Evolutionary conservation across 2,329 filamentous ascomycete species (phyloP).

Genomic region (Fusarium sp.): DNA sequence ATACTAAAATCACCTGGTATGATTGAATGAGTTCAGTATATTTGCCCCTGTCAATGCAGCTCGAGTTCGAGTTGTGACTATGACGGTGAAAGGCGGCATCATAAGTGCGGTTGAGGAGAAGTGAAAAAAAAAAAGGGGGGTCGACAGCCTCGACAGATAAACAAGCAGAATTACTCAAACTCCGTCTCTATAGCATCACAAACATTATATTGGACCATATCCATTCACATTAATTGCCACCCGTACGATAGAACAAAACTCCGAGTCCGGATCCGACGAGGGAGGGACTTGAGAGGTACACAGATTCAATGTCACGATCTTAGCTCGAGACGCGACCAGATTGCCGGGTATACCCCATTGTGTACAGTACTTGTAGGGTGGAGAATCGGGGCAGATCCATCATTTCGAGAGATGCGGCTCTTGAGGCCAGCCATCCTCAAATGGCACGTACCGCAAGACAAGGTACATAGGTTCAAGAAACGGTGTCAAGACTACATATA

Average conservation of each 20-base stretch:
- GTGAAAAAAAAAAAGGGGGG: background rate
- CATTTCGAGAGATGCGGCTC: constrained; percentile 40
- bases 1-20: fast-evolving
- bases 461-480: constrained; percentile 9
- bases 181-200: background rate
- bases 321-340: constrained; percentile 42
- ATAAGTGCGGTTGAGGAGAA: background rate
- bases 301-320: constrained; percentile 43
- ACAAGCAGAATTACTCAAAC: background rate
- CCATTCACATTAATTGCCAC: background rate
- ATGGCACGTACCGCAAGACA: constrained; percentile 25
- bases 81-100: too few relatives aligned
- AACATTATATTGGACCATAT: background rate
- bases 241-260: constrained; percentile 13
- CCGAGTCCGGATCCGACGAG: constrained; percentile 30
- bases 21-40: fast-evolving
- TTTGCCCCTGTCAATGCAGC: background rate
- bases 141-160: background rate
- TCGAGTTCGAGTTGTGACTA: background rate
- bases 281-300: constrained; percentile 44
- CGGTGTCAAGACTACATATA: constrained; percentile 6
- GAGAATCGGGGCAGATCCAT: constrained; percentile 44
- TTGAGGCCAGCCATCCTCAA: constrained; percentile 37
- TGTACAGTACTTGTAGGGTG: constrained; percentile 39
- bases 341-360: constrained; percentile 43